Evolutionary conservation across 73 alveolate species (phyloP).

Genomic region (Blepharisma stoltei): DNA sequence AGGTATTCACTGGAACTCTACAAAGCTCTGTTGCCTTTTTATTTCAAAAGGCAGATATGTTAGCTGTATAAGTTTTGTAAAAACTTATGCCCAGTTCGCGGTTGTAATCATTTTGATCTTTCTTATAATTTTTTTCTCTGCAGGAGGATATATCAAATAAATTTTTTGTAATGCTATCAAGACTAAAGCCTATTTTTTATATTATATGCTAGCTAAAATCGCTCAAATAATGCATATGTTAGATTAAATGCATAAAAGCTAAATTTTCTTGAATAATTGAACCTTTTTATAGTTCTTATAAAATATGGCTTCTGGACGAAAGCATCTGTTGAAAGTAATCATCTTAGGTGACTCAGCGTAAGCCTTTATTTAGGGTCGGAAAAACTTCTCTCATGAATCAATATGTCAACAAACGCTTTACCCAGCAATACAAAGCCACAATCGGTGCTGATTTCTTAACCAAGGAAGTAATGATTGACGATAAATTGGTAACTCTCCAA

Average conservation of each 20-base stretch:
- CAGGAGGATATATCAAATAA: too few relatives aligned
- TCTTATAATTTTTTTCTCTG: too few relatives aligned
- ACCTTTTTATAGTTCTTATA: neutral
- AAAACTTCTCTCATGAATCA: constrained; percentile 89
- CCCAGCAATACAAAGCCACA: constrained; percentile 89
- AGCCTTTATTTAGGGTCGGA: constrained; percentile 72
- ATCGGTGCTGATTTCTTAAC: constrained; percentile 98
- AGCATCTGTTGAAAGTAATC: constrained; percentile 79
- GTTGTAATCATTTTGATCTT: too few relatives aligned
- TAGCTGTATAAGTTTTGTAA: neutral
- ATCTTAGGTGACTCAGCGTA: constrained; percentile 93
- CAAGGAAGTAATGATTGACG: constrained; percentile 86
- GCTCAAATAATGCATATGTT: too few relatives aligned
- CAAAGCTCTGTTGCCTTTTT: neutral
- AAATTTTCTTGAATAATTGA: neutral
- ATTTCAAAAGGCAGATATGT: neutral
- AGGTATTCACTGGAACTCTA: constrained; percentile 4
- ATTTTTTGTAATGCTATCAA: too few relatives aligned
- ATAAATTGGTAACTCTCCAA: constrained; percentile 81
- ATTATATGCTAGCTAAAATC: too few relatives aligned
- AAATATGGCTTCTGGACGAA: constrained; percentile 65
- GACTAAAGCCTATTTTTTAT: too few relatives aligned
- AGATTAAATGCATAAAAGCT: too few relatives aligned
- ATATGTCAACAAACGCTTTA: constrained; percentile 79
- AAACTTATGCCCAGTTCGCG: constrained; percentile 4